Conservation (phyloP, 2,329 filamentous ascomycete species). For the Fusarium lyarnte region DNA sequence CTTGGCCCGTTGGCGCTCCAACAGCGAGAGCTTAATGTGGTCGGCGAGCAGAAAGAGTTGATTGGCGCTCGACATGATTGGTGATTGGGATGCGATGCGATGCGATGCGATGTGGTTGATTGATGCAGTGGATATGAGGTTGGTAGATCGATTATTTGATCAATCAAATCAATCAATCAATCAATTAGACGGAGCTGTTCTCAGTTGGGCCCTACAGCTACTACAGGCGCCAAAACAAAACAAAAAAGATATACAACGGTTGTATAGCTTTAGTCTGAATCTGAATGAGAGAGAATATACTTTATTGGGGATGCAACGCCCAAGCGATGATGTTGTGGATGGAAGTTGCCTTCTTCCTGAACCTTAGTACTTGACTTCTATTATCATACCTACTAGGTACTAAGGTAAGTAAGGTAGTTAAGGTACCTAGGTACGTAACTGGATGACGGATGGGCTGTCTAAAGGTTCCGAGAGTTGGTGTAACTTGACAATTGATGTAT, state of each 20-base stretch:
- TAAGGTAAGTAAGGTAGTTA: no score
- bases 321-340: slow-evolving; percentile 12
- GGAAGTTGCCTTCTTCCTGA: neutral
- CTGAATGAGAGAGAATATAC: neutral
- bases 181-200: neutral
- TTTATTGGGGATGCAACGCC: neutral
- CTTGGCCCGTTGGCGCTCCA: slow-evolving; percentile 89
- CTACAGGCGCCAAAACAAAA: neutral
- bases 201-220: neutral
- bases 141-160: neutral
- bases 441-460: slow-evolving; percentile 12
- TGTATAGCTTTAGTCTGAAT: neutral
- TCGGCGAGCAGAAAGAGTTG: slow-evolving; percentile 94
- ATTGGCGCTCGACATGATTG: slow-evolving; percentile 61
- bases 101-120: neutral
- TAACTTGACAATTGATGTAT: slow-evolving; percentile 5
- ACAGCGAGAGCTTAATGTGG: slow-evolving; percentile 94
- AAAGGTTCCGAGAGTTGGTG: slow-evolving; percentile 8
- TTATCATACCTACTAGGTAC: neutral
- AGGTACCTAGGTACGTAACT: neutral
- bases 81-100: neutral
- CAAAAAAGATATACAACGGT: neutral
- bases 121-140: neutral
- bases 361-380: neutral
- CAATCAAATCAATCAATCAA: neutral